Evolutionary conservation across 2,329 filamentous ascomycete species (phyloP).

Genomic region (Venturia aucupariae): DNA sequence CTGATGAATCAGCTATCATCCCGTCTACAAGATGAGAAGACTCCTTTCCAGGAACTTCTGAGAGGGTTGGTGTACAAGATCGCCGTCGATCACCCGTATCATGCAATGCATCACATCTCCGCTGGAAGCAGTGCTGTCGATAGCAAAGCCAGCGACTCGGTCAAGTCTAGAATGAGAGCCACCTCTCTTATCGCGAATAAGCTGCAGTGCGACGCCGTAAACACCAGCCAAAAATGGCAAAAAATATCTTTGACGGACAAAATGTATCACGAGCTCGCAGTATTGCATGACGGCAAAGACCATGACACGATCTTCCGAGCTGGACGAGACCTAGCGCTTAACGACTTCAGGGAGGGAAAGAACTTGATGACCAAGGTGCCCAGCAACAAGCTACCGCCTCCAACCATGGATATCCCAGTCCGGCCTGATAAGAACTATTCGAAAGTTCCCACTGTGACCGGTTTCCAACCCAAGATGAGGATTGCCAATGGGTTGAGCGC

Average conservation of each 20-base stretch:
- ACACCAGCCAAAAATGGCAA: conserved; percentile 52
- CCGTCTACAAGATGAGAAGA: conserved; percentile 63
- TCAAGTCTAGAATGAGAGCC: conserved; percentile 60
- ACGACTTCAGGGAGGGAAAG: conserved; percentile 53
- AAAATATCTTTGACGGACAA: conserved; percentile 67
- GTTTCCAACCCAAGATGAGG: conserved; percentile 64
- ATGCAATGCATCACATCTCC: conserved; percentile 96
- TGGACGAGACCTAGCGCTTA: conserved; percentile 54
- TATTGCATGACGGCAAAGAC: conserved; percentile 52
- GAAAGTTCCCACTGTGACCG: conserved; percentile 61
- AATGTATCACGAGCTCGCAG: conserved; percentile 52
- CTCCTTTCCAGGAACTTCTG: conserved; percentile 67
- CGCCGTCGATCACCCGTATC: conserved; percentile 87
- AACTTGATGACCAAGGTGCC: conserved; percentile 54
- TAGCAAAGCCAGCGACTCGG: conserved; percentile 61
- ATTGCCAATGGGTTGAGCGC: conserved; percentile 87
- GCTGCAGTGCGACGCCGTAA: conserved; percentile 33
- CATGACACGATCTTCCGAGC: conserved; percentile 44
- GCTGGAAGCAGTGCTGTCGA: conserved; percentile 55
- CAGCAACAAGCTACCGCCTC: conserved; percentile 68
- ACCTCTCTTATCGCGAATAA: conserved; percentile 56
- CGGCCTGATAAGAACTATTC: conserved; percentile 66
- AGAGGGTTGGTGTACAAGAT: conserved; percentile 69
- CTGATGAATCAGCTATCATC: conserved; percentile 96
- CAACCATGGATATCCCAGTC: conserved; percentile 77